Evolutionary conservation across 2,329 filamentous ascomycete genomes (phyloP).

Genomic region (Colletotrichum salicis): DNA sequence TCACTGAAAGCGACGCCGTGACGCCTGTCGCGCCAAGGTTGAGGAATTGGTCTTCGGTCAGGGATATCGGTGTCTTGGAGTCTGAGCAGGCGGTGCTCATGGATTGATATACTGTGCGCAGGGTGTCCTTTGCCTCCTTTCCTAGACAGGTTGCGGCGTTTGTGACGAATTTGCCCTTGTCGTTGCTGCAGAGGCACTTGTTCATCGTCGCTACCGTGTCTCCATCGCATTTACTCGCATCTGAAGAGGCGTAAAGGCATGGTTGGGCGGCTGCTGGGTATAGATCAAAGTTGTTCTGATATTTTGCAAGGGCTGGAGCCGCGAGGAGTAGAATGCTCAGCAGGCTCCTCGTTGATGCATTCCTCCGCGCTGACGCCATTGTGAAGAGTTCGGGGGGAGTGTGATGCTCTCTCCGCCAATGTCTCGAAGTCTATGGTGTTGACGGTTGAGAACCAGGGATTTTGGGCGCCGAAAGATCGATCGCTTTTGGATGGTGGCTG

Average conservation of each 20-base stretch:
- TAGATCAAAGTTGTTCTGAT: conserved; percentile 53
- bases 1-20: conserved; percentile 31
- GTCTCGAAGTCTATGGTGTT: neutral
- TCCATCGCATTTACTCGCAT: conserved; percentile 53
- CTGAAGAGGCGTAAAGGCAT: conserved; percentile 56
- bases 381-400: neutral
- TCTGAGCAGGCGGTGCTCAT: conserved; percentile 56
- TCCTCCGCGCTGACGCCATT: conserved; percentile 27
- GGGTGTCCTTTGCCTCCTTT: conserved; percentile 45
- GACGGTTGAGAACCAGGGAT: neutral
- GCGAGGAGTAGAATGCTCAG: conserved; percentile 42
- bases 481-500: neutral
- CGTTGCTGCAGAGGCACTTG: conserved; percentile 60
- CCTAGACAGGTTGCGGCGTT: conserved; percentile 59
- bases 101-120: conserved; percentile 55
- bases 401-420: neutral
- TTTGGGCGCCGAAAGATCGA: neutral
- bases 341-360: conserved; percentile 2
- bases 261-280: conserved; percentile 54
- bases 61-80: conserved; percentile 54
- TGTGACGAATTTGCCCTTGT: conserved; percentile 57
- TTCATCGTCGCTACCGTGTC: conserved; percentile 54
- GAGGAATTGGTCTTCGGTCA: conserved; percentile 56
- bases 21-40: conserved; percentile 34
- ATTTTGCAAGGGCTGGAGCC: conserved; percentile 37